Conservation (phyloP, 1,139 yeast genomes). For the Debaryomyces sp. region DNA sequence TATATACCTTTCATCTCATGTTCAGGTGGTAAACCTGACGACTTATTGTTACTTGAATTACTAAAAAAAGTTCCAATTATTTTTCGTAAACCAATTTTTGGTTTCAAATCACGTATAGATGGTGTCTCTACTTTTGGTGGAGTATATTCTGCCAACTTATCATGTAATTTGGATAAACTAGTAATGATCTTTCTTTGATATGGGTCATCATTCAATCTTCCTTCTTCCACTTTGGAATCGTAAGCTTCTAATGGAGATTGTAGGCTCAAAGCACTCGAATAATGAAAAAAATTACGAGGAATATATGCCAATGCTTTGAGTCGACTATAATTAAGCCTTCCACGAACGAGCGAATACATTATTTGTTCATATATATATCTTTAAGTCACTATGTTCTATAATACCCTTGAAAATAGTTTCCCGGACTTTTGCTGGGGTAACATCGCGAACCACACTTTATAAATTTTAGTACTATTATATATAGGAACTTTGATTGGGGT, state of each 20-base stretch:
- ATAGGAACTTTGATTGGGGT: background rate
- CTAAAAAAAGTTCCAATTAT: conserved; percentile 40
- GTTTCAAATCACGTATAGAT: conserved; percentile 45
- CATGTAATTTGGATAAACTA: conserved; percentile 56
- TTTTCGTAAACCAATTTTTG: conserved; percentile 47
- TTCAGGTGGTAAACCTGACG: conserved; percentile 8
- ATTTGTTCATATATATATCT: background rate
- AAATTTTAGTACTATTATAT: background rate
- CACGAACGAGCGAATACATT: background rate
- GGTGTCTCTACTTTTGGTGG: conserved; percentile 63
- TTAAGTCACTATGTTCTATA: background rate
- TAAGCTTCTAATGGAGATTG: conserved; percentile 62
- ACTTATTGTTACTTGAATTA: conserved; percentile 11
- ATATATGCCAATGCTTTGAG: background rate
- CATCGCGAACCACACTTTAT: background rate
- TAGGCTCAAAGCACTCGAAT: background rate
- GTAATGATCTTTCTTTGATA: conserved; percentile 67
- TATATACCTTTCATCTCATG: conserved; percentile 74
- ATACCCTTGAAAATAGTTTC: background rate
- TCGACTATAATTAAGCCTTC: background rate
- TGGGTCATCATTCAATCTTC: conserved; percentile 62
- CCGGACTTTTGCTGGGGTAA: conserved; percentile 5
- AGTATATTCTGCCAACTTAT: conserved; percentile 43
- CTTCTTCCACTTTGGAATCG: conserved; percentile 53
- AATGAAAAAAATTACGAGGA: conserved; percentile 4